Conservation (phyloP, 2,329 filamentous ascomycete genomes). For the Westerdykella sp. region DNA sequence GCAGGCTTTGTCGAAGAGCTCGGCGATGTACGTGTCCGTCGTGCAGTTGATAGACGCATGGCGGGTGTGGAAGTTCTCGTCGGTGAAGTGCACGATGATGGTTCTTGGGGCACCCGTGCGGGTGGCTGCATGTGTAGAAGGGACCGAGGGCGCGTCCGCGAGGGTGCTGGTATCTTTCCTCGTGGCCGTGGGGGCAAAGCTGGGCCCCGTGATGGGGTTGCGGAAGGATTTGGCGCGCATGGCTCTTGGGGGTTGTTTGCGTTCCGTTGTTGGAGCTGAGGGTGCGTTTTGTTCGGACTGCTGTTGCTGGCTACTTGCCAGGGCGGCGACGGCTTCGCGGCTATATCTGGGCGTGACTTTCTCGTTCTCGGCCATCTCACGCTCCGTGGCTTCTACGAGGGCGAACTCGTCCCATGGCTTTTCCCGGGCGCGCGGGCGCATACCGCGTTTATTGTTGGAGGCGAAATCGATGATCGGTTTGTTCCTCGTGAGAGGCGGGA, state of each 20-base stretch:
- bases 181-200: constrained; percentile 42
- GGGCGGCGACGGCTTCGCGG: constrained; percentile 43
- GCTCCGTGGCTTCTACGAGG: constrained; percentile 63
- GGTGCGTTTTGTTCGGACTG: neutral
- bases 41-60: constrained; percentile 69
- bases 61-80: constrained; percentile 62
- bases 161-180: constrained; percentile 42
- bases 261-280: neutral
- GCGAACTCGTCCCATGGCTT: constrained; percentile 80
- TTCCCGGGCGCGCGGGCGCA: constrained; percentile 60
- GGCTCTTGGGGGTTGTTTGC: constrained; percentile 25
- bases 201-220: constrained; percentile 48
- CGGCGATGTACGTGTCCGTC: constrained; percentile 75
- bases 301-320: constrained; percentile 13
- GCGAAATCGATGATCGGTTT: constrained; percentile 73
- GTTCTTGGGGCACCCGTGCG: constrained; percentile 65
- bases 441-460: constrained; percentile 66
- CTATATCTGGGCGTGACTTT: constrained; percentile 60
- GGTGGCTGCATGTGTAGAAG: constrained; percentile 42
- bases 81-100: constrained; percentile 65
- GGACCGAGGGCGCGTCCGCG: constrained; percentile 40
- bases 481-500: constrained; percentile 68
- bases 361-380: constrained; percentile 64
- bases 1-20: constrained; percentile 73
- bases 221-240: constrained; percentile 40